Base-by-base conservation (phyloP, 331 rosid genomes). In the Erythrophleum ivorense region DNA sequence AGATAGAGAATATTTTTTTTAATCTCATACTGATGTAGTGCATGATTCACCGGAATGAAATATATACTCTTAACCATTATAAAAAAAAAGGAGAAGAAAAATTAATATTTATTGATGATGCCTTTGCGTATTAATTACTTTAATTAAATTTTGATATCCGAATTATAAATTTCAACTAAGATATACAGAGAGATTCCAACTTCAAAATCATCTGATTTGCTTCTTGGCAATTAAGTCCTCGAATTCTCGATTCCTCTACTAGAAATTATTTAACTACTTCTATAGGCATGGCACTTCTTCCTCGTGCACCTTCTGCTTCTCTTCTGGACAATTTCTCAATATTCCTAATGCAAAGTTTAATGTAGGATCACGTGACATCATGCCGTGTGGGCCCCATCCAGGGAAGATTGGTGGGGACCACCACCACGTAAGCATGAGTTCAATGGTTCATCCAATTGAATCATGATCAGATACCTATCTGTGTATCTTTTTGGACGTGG, bases 341-440 rank as follows among this genome's bases (percentile, higher is more conserved):
- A 38, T 66, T 66, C 71, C 72, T 9, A 40, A 40, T 10, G 9
- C 73, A 43, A 34, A n/a, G 65, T 73, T 62, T 3, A 74, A 43
- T 83, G 81, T 71, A 19, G 76, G 81, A 75, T 64, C 85, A 67
- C 50, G 63, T 80, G 83, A 83, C 87, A 80, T 86, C 78, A 77
- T 59, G 40, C 50, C 12, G 29, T 31, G 43, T 40, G 11, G 68
- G 81, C 54, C 19, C 83, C 76, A 33, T 41, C 45, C 21, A 8
- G 57, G 76, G 50, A 41, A 6, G 58, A 38, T 58, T 0, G n/a
- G 7, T 59, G 70, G 24, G 78, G 34, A 33, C 54, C 15, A 21
- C 57, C 33, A n/a, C 66, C 81, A 74, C 82, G 83, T 45, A 70
- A 80, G 38, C 34, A 19, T 29, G 58, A 63, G 76, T 29, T 5